These are phyloP conservation scores for Fusarium brevicatenulatum DNA, from an alignment of 2,329 filamentous ascomycete species.

Conservation along the genomic window DNA sequence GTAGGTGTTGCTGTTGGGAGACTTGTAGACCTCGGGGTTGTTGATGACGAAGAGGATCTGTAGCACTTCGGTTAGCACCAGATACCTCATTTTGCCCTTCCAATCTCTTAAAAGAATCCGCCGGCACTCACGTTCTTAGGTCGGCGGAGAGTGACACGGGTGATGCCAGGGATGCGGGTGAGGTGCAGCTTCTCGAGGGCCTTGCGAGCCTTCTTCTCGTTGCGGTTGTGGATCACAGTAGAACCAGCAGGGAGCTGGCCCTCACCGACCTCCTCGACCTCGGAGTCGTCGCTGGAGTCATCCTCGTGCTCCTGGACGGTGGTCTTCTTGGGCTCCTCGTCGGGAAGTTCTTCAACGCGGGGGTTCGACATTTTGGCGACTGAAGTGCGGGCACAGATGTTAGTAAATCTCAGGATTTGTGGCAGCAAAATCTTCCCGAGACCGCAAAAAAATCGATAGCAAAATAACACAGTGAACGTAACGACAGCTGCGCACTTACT, in stretches of 20 bases:
- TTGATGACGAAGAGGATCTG: conserved; percentile 99
- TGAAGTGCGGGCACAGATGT: conserved; percentile 46
- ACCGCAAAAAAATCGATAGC: conserved; percentile 28
- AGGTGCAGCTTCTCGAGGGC: conserved; percentile 98
- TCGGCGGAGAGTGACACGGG: conserved; percentile 94
- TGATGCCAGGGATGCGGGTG: conserved; percentile 96
- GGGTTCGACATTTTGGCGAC: conserved; percentile 88
- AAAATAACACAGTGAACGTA: conserved; percentile 13
- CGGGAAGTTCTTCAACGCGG: conserved; percentile 96
- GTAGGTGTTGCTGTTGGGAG: conserved; percentile 98
- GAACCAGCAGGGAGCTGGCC: conserved; percentile 83
- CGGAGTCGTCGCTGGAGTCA: conserved; percentile 77
- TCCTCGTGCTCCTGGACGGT: conserved; percentile 78
- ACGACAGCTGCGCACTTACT: conserved; percentile 48
- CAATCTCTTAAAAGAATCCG: neutral
- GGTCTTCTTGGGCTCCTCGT: conserved; percentile 87
- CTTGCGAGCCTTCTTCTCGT: conserved; percentile 99
- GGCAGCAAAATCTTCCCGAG: conserved; percentile 28
- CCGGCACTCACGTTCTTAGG: conserved; percentile 92
- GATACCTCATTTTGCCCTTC: conserved; percentile 19
- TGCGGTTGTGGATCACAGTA: conserved; percentile 93
- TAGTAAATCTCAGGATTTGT: conserved; percentile 42
- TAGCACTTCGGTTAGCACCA: conserved; percentile 39
- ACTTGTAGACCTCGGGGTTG: conserved; percentile 99
- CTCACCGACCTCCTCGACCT: conserved; percentile 84